Evolutionary conservation across 2,329 filamentous ascomycete species (phyloP).

Genomic region (Monosporascus ibericus): DNA sequence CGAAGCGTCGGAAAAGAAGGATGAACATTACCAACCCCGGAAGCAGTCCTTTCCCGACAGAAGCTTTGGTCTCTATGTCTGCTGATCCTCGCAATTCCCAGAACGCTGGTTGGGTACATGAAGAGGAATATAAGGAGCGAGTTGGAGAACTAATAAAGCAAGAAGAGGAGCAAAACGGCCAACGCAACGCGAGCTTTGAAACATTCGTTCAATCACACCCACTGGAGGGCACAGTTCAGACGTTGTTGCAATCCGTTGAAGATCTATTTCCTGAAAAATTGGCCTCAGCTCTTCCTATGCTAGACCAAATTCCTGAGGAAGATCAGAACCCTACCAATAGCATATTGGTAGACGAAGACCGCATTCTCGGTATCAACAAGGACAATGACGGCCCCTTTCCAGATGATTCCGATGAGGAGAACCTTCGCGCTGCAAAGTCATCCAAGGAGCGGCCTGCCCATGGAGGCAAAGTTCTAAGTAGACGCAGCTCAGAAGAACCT

Average conservation of each 20-base stretch:
- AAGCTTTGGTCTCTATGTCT: constrained; percentile 83
- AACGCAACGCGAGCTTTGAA: constrained; percentile 50
- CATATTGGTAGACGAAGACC: constrained; percentile 60
- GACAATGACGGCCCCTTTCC: constrained; percentile 42
- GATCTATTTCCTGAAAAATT: constrained; percentile 74
- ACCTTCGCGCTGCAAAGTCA: constrained; percentile 5
- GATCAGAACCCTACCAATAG: constrained; percentile 33
- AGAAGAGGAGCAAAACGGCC: constrained; percentile 49
- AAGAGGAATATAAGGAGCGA: constrained; percentile 70
- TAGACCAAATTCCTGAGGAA: constrained; percentile 20
- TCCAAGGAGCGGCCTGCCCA: constrained; percentile 1
- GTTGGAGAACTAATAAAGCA: constrained; percentile 56
- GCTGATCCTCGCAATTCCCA: constrained; percentile 68
- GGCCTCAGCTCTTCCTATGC: constrained; percentile 37
- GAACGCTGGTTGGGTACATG: constrained; percentile 85
- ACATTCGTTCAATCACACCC: constrained; percentile 53
- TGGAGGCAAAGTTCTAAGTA: constrained; percentile 1
- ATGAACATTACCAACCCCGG: constrained; percentile 59
- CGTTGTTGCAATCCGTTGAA: constrained; percentile 75
- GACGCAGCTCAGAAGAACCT: neutral
- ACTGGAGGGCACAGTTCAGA: constrained; percentile 59
- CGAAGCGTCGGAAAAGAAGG: constrained; percentile 65
- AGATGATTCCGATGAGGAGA: constrained; percentile 50
- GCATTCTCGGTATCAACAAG: constrained; percentile 40
- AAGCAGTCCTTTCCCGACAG: constrained; percentile 72